These are phyloP conservation scores for Fraxinus greggii DNA, from an alignment of 305 asterid species.

Conservation along the genomic window DNA sequence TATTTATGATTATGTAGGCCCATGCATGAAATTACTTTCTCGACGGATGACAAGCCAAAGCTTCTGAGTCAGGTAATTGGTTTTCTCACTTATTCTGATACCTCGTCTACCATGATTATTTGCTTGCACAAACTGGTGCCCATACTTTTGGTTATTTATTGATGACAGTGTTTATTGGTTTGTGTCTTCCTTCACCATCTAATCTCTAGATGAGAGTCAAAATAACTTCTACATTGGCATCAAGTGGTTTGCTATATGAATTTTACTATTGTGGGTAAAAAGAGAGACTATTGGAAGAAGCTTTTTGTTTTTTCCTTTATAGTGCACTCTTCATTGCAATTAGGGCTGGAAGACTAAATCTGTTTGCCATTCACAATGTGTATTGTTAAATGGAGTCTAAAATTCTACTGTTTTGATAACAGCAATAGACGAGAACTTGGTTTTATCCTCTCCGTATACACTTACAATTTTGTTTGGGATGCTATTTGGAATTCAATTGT, in stretches of 20 bases:
- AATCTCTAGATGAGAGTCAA: background rate
- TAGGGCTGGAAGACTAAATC: background rate
- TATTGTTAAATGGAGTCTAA: background rate
- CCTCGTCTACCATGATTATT: background rate
- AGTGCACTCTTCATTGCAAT: background rate
- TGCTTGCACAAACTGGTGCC: background rate
- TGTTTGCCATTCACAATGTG: background rate
- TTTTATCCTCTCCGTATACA: background rate
- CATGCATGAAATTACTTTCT: conserved; percentile 95
- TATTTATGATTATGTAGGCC: conserved; percentile 55
- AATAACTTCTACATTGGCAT: background rate
- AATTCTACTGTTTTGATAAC: background rate
- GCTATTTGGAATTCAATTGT: background rate
- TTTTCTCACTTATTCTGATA: conserved; percentile 7
- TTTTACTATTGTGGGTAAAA: background rate
- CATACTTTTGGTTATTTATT: background rate
- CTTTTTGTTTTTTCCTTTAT: background rate
- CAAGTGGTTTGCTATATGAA: background rate
- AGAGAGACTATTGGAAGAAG: background rate
- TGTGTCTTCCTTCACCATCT: background rate
- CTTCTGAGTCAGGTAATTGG: conserved; percentile 83
- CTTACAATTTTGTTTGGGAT: too few relatives aligned
- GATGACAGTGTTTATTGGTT: background rate
- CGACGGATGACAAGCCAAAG: conserved; percentile 86
- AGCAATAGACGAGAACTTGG: background rate